Percentiles rank a stretch among this genome's conserved stretches.
These are phyloP conservation scores for Rhizophagus clarus DNA, from an alignment of 192 early-diverging fungal species.

Conservation along the genomic window DNA sequence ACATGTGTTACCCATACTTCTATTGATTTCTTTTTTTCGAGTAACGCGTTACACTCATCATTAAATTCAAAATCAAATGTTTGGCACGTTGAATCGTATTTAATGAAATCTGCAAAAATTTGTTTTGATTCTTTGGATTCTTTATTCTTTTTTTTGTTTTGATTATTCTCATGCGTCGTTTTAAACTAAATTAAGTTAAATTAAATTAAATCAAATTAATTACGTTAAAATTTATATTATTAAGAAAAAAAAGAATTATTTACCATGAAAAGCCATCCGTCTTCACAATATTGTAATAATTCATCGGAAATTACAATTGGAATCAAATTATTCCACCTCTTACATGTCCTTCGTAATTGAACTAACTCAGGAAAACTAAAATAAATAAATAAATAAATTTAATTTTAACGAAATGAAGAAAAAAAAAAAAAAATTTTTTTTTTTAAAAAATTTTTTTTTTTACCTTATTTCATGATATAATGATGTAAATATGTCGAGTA, in stretches of 20 bases:
- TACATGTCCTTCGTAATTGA: background rate
- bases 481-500: background rate
- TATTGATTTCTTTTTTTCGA: background rate
- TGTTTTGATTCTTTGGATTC: background rate
- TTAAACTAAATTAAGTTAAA: background rate
- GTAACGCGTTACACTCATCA: background rate
- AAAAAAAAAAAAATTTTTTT: background rate
- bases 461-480: background rate
- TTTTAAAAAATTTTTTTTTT: too few species aligned
- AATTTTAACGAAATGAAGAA: background rate
- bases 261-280: background rate
- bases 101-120: background rate
- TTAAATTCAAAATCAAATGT: background rate
- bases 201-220: too few species aligned
- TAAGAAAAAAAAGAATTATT: background rate
- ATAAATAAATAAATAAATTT: background rate
- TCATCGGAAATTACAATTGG: background rate
- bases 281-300: background rate
- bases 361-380: background rate
- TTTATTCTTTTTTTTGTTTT: background rate
- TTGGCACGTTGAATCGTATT: background rate
- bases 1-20: background rate
- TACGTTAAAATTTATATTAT: too few species aligned
- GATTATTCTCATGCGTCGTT: background rate
- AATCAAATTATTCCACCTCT: background rate